Conservation (phyloP, 371 early-diverging fungal species). For the Mycotypha africana region DNA sequence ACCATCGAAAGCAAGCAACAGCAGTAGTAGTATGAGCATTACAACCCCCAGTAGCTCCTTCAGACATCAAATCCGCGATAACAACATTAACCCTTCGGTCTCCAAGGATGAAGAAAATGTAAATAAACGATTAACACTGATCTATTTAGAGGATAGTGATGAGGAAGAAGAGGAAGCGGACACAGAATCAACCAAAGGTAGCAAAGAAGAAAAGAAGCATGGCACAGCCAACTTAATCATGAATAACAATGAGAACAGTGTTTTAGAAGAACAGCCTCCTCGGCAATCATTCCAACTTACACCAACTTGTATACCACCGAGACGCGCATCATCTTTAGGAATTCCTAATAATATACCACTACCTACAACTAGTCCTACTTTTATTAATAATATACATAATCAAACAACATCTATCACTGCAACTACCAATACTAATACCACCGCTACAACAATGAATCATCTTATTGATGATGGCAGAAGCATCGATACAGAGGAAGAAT, state of each 20-base stretch:
- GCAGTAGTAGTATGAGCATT: no score
- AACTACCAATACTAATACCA: not conserved
- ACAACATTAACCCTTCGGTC: no score
- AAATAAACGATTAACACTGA: constrained; percentile 14
- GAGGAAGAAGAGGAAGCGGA: constrained; percentile 8
- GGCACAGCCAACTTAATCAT: no score
- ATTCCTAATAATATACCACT: not conserved
- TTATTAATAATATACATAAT: not conserved
- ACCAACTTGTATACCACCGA: no score
- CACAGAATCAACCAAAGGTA: not conserved
- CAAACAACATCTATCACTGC: not conserved
- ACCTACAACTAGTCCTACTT: not conserved
- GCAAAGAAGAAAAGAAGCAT: no score
- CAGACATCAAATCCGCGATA: no score
- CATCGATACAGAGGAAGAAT: constrained; percentile 1
- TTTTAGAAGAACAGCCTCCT: no score
- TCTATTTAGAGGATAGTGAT: constrained; percentile 23
- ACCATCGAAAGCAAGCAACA: constrained; percentile 11
- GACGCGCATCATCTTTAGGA: no score
- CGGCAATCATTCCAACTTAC: no score
- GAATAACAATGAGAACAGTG: no score
- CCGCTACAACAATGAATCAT: not conserved
- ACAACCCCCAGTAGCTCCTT: no score
- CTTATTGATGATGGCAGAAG: no score
- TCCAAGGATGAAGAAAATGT: not conserved